These are phyloP conservation scores for Nakazawaea pomicola DNA, from an alignment of 805 yeast species.

Conservation along the genomic window DNA sequence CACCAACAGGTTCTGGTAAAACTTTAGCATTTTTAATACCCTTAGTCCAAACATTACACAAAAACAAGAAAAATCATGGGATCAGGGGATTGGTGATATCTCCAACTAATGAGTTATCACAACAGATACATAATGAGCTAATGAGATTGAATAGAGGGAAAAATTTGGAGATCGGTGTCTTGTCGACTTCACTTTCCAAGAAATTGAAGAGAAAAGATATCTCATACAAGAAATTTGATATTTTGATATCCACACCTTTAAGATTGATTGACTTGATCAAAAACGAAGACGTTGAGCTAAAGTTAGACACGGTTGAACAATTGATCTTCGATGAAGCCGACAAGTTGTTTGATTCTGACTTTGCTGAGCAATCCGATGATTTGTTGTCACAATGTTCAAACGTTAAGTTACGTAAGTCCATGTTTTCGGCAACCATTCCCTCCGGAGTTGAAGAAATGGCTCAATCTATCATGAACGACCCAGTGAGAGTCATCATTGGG, in stretches of 20 bases:
- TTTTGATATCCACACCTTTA: slow-evolving; percentile 83
- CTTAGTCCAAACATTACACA: slow-evolving; percentile 46
- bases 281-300: slow-evolving; percentile 42
- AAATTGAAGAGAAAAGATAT: slow-evolving; percentile 61
- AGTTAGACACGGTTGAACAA: slow-evolving; percentile 62
- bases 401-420: slow-evolving; percentile 56
- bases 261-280: slow-evolving; percentile 77
- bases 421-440: slow-evolving; percentile 95
- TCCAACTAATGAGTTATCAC: slow-evolving; percentile 92
- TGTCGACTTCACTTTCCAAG: slow-evolving; percentile 67
- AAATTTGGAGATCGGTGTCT: slow-evolving; percentile 53
- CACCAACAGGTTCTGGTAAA: slow-evolving; percentile 98
- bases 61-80: slow-evolving; percentile 36
- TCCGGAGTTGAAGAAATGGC: slow-evolving; percentile 90
- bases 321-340: slow-evolving; percentile 95
- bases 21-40: slow-evolving; percentile 90
- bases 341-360: slow-evolving; percentile 80
- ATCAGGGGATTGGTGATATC: slow-evolving; percentile 77
- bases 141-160: slow-evolving; percentile 51
- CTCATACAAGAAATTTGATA: slow-evolving; percentile 62
- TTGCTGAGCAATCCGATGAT: slow-evolving; percentile 86
- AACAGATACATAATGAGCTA: slow-evolving; percentile 74
- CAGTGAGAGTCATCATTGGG: slow-evolving; percentile 84
- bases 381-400: slow-evolving; percentile 58
- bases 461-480: slow-evolving; percentile 75